These are phyloP conservation scores for Dillenia suffruticosa DNA, from an alignment of 164 flowering plant species.

Conservation along the genomic window DNA sequence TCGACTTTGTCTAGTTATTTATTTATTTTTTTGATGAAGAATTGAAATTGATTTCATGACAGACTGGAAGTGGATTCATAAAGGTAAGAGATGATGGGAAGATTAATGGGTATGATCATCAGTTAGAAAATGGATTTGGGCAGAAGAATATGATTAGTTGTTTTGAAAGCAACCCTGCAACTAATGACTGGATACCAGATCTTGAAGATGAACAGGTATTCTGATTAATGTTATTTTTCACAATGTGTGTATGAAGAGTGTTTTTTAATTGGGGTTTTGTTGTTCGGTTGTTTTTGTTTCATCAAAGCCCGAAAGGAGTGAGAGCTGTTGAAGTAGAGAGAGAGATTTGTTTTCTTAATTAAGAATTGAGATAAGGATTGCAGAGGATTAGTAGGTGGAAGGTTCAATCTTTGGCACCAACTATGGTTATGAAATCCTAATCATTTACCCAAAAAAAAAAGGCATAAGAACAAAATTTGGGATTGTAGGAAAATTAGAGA, in stretches of 20 bases:
- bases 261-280: not conserved
- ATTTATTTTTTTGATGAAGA: not conserved
- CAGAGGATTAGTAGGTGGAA: too few species aligned
- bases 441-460: too few species aligned
- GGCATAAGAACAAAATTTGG: too few species aligned
- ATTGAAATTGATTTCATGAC: slow-evolving; percentile 3
- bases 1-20: too few species aligned
- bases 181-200: slow-evolving; percentile 38
- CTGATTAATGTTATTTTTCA: not conserved
- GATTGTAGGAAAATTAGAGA: too few species aligned
- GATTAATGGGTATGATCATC: slow-evolving; percentile 14
- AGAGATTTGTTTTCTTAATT: too few species aligned
- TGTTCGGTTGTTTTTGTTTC: slow-evolving; percentile 11
- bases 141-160: not conserved
- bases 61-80: slow-evolving; percentile 72
- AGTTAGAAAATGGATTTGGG: slow-evolving; percentile 4
- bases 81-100: slow-evolving; percentile 21
- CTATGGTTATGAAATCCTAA: too few species aligned
- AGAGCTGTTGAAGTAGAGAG: not conserved
- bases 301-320: slow-evolving; percentile 21
- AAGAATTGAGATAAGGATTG: too few species aligned
- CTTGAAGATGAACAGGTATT: slow-evolving; percentile 14
- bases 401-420: too few species aligned
- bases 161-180: slow-evolving; percentile 36
- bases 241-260: not conserved